These are phyloP conservation scores for Alternaria sp. DNA, from an alignment of 2,329 filamentous ascomycete genomes.

Conservation along the genomic window DNA sequence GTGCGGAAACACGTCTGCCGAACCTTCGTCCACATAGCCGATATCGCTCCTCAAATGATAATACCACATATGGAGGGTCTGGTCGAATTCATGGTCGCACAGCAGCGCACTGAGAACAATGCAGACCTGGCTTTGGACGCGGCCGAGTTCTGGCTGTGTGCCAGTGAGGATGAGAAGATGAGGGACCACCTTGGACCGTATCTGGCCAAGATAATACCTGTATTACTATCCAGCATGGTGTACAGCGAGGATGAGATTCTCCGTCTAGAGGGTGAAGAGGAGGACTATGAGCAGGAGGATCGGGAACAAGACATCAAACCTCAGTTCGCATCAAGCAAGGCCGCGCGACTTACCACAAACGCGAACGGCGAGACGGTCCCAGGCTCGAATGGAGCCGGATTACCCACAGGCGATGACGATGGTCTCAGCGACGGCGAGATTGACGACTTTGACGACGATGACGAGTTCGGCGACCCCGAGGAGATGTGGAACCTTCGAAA, in stretches of 20 bases:
- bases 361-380: slow-evolving; percentile 49
- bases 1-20: slow-evolving; percentile 93
- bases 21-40: slow-evolving; percentile 89
- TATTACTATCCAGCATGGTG: slow-evolving; percentile 92
- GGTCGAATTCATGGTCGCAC: slow-evolving; percentile 89
- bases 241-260: slow-evolving; percentile 94
- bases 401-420: slow-evolving; percentile 60
- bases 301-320: slow-evolving; percentile 90
- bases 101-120: slow-evolving; percentile 82
- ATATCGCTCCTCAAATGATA: slow-evolving; percentile 88
- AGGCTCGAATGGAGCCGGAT: slow-evolving; percentile 56
- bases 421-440: slow-evolving; percentile 89
- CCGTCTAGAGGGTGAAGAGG: slow-evolving; percentile 76
- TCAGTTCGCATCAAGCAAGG: slow-evolving; percentile 78
- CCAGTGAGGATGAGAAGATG: slow-evolving; percentile 84
- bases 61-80: slow-evolving; percentile 85
- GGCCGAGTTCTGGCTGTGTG: slow-evolving; percentile 95
- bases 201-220: slow-evolving; percentile 83
- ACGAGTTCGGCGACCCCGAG: slow-evolving; percentile 76
- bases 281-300: slow-evolving; percentile 91
- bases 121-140: slow-evolving; percentile 92
- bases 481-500: slow-evolving; percentile 95
- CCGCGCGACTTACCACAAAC: slow-evolving; percentile 63
- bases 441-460: slow-evolving; percentile 74
- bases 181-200: slow-evolving; percentile 78